Percentiles rank a stretch among this genome's conserved stretches.
Evolutionary conservation across 1,284 basidiomycete genomes (phyloP).

Genomic region (Hortiboletus rubellus): DNA sequence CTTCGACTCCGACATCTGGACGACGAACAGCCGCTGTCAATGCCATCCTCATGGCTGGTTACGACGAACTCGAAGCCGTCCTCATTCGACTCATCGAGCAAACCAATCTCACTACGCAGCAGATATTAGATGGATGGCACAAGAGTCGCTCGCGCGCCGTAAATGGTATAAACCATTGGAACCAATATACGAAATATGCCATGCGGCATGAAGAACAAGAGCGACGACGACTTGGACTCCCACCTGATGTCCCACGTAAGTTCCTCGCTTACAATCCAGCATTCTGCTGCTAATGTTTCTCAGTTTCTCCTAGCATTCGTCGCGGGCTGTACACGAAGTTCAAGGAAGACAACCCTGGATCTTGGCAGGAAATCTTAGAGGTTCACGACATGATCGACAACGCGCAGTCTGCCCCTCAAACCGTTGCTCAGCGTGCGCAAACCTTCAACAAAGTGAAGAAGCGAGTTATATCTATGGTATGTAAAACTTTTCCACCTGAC

Average conservation of each 20-base stretch:
- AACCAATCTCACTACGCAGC: neutral
- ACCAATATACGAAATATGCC: neutral
- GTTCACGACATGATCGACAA: neutral
- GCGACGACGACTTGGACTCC: neutral
- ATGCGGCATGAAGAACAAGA: neutral
- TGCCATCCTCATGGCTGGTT: neutral
- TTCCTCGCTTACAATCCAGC: too few species aligned
- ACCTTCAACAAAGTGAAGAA: neutral
- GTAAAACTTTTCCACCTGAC: neutral
- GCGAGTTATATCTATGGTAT: neutral
- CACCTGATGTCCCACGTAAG: neutral
- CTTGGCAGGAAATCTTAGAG: neutral
- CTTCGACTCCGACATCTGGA: too few species aligned
- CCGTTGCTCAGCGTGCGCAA: neutral
- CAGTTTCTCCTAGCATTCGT: neutral
- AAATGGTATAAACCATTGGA: neutral
- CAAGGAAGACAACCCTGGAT: neutral
- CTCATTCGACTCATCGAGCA: neutral
- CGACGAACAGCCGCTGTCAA: too few species aligned
- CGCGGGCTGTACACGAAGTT: neutral
- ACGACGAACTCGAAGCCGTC: neutral
- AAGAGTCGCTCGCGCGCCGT: neutral
- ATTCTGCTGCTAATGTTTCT: neutral
- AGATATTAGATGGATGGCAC: neutral
- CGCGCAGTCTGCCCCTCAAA: neutral